Evolutionary conservation across 2,329 filamentous ascomycete species (phyloP).

Genomic region (Scedosporium dehoogii): DNA sequence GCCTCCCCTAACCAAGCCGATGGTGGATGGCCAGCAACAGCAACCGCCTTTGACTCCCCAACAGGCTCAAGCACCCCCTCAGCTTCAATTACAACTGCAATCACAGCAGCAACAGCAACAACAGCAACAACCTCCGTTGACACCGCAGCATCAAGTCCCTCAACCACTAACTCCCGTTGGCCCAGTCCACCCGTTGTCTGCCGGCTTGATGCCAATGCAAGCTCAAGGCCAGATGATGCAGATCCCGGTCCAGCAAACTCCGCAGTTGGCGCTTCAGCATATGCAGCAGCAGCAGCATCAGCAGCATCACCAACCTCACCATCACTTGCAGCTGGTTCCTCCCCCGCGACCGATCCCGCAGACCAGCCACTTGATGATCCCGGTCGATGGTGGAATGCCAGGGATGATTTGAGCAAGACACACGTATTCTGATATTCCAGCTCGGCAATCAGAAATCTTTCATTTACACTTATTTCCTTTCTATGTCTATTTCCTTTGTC

Average conservation of each 20-base stretch:
- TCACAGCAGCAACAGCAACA: slow-evolving; percentile 11
- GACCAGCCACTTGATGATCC: slow-evolving; percentile 12
- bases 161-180: slow-evolving; percentile 1
- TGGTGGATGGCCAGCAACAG: slow-evolving; percentile 29
- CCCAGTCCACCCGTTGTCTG: neutral
- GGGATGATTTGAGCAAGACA: slow-evolving; percentile 10
- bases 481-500: slow-evolving; percentile 9
- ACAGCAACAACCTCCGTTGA: neutral
- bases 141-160: slow-evolving; percentile 8
- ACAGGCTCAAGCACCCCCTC: neutral
- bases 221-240: slow-evolving; percentile 2
- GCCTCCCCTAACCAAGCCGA: slow-evolving; percentile 35
- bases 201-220: neutral
- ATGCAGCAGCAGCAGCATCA: slow-evolving; percentile 5
- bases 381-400: slow-evolving; percentile 11
- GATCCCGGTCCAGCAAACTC: neutral
- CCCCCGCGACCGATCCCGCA: slow-evolving; percentile 6
- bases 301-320: slow-evolving; percentile 10
- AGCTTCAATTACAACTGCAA: slow-evolving; percentile 6
- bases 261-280: neutral
- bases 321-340: slow-evolving; percentile 12
- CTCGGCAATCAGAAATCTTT: neutral
- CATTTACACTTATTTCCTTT: neutral
- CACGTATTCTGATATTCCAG: neutral
- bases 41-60: slow-evolving; percentile 29